phyloP scores from a whole-genome alignment of 2,329 filamentous ascomycete species.

The Aureobasidium sp. region DNA sequence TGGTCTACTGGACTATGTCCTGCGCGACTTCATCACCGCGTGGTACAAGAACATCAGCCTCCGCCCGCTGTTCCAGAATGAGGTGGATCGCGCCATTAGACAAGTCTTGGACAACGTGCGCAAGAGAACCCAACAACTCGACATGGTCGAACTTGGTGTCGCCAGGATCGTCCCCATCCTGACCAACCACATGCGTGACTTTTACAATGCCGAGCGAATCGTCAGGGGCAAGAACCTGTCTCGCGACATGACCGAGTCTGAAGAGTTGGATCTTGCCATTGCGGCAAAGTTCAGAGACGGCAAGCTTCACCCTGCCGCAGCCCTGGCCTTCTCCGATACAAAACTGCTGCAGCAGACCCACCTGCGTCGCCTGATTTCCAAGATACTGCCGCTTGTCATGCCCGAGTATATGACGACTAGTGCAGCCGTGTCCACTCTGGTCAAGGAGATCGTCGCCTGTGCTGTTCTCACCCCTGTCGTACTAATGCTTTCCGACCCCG shows the following conservation, averaged over 20 bases:
- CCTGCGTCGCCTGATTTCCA: constrained; percentile 63
- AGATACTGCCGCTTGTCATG: constrained; percentile 65
- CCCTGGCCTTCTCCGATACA: constrained; percentile 72
- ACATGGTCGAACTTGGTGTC: constrained; percentile 75
- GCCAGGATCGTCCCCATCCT: constrained; percentile 78
- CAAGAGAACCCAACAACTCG: constrained; percentile 63
- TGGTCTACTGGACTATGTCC: constrained; percentile 63
- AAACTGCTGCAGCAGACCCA: constrained; percentile 84
- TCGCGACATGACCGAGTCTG: constrained; percentile 85
- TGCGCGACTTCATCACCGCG: constrained; percentile 74
- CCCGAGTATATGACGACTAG: constrained; percentile 68
- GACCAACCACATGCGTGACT: constrained; percentile 80
- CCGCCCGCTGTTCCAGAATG: constrained; percentile 70
- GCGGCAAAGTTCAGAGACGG: constrained; percentile 89
- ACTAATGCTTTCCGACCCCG: constrained; percentile 74
- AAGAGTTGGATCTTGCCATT: constrained; percentile 90
- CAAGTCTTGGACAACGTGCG: constrained; percentile 61
- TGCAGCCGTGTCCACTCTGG: constrained; percentile 66
- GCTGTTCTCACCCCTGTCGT: constrained; percentile 79
- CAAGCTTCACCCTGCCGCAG: constrained; percentile 77
- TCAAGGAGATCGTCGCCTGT: constrained; percentile 86
- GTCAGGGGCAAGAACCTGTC: constrained; percentile 84
- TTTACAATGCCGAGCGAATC: constrained; percentile 78
- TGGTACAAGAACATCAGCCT: constrained; percentile 87
- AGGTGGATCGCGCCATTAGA: constrained; percentile 75